phyloP scores from a whole-genome alignment of 345 rosid species.

The Gossypioides kirkii region DNA sequence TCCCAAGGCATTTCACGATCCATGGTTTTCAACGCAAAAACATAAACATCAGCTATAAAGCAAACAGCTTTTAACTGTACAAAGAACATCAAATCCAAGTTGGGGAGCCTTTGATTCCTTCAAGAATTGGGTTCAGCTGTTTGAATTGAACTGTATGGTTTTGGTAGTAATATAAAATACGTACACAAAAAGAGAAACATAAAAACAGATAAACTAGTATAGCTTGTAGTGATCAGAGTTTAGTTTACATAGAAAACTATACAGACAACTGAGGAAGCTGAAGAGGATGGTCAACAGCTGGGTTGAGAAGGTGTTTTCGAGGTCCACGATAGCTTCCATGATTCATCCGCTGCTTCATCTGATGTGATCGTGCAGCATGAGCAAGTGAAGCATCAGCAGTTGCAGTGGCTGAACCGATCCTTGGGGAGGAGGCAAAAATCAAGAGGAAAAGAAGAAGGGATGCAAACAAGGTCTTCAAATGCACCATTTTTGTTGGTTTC shows the following conservation, averaged over 20 bases:
- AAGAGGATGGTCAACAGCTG: constrained; percentile 23
- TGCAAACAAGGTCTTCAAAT: constrained; percentile 13
- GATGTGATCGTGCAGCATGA: background rate
- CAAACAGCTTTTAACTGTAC: background rate
- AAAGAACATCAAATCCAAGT: background rate
- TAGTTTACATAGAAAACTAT: constrained; percentile 14
- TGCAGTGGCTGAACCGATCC: constrained; percentile 12
- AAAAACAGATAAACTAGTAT: background rate
- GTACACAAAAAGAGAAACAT: background rate
- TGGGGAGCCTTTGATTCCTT: background rate
- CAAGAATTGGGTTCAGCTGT: background rate
- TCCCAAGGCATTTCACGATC: background rate
- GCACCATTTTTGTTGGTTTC: constrained; percentile 10
- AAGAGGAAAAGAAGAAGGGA: constrained; percentile 24
- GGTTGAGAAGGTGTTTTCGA: constrained; percentile 33
- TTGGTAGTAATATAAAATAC: background rate
- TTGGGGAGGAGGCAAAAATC: constrained; percentile 18
- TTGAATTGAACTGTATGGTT: background rate
- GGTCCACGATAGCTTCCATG: constrained; percentile 45
- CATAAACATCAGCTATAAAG: background rate
- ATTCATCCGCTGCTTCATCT: constrained; percentile 20
- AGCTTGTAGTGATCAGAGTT: background rate
- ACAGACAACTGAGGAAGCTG: constrained; percentile 30
- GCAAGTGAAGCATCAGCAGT: background rate
- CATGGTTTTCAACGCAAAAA: background rate